phyloP scores from a whole-genome alignment of 2,329 filamentous ascomycete species.

The Aspergillus piperis region DNA sequence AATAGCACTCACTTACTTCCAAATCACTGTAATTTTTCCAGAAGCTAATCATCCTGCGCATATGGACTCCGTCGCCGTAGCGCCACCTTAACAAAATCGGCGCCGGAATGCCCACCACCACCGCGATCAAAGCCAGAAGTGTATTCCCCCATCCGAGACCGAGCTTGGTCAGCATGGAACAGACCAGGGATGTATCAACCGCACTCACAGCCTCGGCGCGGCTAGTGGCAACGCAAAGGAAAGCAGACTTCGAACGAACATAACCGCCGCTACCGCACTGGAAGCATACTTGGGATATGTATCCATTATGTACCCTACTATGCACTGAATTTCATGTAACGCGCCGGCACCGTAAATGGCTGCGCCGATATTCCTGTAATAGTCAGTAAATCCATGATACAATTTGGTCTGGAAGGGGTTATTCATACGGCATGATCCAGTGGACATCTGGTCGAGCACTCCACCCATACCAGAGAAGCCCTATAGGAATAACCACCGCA shows the following conservation, averaged over 20 bases:
- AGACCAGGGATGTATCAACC: background rate
- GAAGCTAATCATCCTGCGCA: background rate
- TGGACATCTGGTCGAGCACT: constrained; percentile 50
- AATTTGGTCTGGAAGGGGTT: too few relatives aligned
- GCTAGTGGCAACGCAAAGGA: constrained; percentile 5
- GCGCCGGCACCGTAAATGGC: constrained; percentile 50
- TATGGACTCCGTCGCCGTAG: background rate
- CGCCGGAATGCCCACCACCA: background rate
- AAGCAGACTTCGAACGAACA: constrained; percentile 27
- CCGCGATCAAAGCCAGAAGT: background rate
- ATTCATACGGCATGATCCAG: constrained; percentile 51
- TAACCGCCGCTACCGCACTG: constrained; percentile 36
- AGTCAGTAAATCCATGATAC: too few relatives aligned
- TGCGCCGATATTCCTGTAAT: constrained; percentile 49
- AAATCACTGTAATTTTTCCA: too few relatives aligned
- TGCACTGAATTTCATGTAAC: constrained; percentile 44
- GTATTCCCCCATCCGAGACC: constrained; percentile 6
- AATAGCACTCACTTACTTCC: too few relatives aligned
- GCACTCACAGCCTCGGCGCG: constrained; percentile 11
- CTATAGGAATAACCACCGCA: constrained; percentile 52
- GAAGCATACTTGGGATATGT: constrained; percentile 40
- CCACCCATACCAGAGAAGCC: constrained; percentile 61
- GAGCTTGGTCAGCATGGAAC: background rate
- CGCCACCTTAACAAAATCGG: background rate
- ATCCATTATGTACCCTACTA: constrained; percentile 46